Evolutionary conservation across 2,329 filamentous ascomycete species (phyloP), one percentile per base, ranked within the genome.

Genomic region (Ophiostoma piceae): DNA sequence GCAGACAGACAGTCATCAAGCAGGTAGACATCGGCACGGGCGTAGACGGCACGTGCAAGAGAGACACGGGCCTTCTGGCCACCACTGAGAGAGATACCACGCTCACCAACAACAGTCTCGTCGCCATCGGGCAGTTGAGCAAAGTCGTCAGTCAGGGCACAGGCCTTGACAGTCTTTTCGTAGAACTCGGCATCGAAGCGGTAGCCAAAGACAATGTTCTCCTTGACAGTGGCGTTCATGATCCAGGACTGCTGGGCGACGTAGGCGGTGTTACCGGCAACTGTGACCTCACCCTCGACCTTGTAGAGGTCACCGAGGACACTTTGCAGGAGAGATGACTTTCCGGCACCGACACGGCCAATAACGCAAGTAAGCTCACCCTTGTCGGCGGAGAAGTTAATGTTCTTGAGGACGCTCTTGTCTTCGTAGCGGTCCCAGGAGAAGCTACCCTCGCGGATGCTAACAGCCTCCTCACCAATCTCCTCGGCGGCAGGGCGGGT

Each of bases 161-260:
- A 99, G 57, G 95, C 94, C 77, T 92, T 89, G 67, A 99, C 84
- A 0, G 94, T 97, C 76, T 91, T 89, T 70, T 98, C 92, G 80
- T 99, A 99, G 79, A 99, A 99, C 39, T 90, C 86, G 5, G 94
- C 89, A 79, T 99, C 94, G 83, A 91, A 97, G 66, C 92, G 89
- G 80, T 99, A 93, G 1, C 95, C 95, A 76, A 99, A 99, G 4
- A 97, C 84, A 74, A 99, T 97, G 77, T 99, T 99, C 77, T 99
- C 95, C 75, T 93, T 92, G 70, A 99, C 94, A 39, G 92, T 96
- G 9, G 95, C 95, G 77, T 99, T 99, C 89, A 98, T 94, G 68
- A 99, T 91, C 95, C 96, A 99, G 26, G 93, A 84, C 76, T 92
- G 89, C 78, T 99, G 96, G 19, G 93, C 92, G 71, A 96, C 95